Evolutionary conservation across 2,329 filamentous ascomycete genomes (phyloP), one percentile per base, ranked within the genome.

Genomic region (Xylariales sp.): DNA sequence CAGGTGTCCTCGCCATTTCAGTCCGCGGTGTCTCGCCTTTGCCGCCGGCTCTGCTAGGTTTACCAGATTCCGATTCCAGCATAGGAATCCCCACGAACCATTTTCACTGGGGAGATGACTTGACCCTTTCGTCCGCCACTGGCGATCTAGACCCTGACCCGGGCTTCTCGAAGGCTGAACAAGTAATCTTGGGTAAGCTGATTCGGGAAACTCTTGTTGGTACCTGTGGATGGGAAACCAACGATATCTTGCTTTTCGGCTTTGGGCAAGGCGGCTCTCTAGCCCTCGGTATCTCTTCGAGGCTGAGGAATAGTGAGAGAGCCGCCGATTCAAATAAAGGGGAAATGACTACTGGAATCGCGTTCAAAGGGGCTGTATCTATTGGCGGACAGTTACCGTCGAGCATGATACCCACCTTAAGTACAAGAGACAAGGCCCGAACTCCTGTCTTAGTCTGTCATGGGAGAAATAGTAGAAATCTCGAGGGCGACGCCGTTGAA

Each of bases 1-100:
- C 93, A 0, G 92, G 94, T 75, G 94, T 94, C 60, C 86, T 90
- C 64, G 89, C 89, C 74, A 86, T 97, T 62, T 87, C 92, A 6
- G 83, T 97, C 49, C 91, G 91, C 75, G 94, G 90, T 0, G 89
- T 91, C 0, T 84, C 84, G 30, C 87, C 87, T 0, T 83, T 97
- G 5, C 91, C 92, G 1, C 88, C 93, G 62, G 85, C 89, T 53
- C 80, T 94, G 5, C 84, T 89, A 2, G 89, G 89, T 34, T 65
- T 74, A 5, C 68, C 73, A 12, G 74, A 70, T 34, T 71, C 67
- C 14, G 74, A 70, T 34, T 71, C 67, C 14, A 72, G 70, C 32
- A 52, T 54, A 16, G 64, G 69, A 14, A 73, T 71, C 3, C 75
- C 74, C 41, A 71, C 72, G 6, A 72, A 65, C 3, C 80, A 85